These are phyloP conservation scores for Anethum foeniculum DNA, from an alignment of 140 eudicot species.

Conservation along the genomic window DNA sequence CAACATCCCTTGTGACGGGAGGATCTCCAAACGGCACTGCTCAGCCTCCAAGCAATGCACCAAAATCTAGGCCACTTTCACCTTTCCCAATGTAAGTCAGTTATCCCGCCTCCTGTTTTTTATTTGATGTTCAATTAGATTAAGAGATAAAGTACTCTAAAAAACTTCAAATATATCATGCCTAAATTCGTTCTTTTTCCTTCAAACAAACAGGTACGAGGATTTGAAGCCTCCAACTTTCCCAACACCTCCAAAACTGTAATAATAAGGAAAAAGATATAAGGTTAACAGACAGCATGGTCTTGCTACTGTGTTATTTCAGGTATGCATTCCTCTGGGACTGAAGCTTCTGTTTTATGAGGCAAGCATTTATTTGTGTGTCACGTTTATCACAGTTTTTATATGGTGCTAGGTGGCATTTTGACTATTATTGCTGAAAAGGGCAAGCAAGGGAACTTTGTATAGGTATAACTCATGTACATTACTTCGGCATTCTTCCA, in stretches of 20 bases:
- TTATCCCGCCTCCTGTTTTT: conserved; percentile 2
- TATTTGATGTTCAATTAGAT: background rate
- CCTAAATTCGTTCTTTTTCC: background rate
- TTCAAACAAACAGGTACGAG: conserved; percentile 48
- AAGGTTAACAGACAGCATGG: conserved; percentile 9
- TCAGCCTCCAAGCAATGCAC: conserved; percentile 10
- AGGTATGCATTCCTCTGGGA: background rate
- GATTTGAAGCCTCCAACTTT: conserved; percentile 80
- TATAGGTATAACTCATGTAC: background rate
- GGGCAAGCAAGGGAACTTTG: conserved; percentile 29
- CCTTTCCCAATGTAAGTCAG: conserved; percentile 55
- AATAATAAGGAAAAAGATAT: conserved; percentile 1
- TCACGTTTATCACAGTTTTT: conserved; percentile 19
- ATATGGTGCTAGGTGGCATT: conserved; percentile 31
- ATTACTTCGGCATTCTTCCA: background rate
- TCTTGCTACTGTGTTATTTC: conserved; percentile 8
- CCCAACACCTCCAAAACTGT: conserved; percentile 50
- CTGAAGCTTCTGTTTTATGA: conserved; percentile 1
- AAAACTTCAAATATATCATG: background rate
- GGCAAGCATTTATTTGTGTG: background rate
- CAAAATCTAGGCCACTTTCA: conserved; percentile 60
- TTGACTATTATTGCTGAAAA: background rate
- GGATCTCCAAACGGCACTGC: conserved; percentile 31
- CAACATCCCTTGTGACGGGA: conserved; percentile 13
- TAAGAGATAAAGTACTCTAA: background rate